Evolutionary conservation across 192 early-diverging fungal genomes (phyloP).

Genomic region (Backusella morwellensis): DNA sequence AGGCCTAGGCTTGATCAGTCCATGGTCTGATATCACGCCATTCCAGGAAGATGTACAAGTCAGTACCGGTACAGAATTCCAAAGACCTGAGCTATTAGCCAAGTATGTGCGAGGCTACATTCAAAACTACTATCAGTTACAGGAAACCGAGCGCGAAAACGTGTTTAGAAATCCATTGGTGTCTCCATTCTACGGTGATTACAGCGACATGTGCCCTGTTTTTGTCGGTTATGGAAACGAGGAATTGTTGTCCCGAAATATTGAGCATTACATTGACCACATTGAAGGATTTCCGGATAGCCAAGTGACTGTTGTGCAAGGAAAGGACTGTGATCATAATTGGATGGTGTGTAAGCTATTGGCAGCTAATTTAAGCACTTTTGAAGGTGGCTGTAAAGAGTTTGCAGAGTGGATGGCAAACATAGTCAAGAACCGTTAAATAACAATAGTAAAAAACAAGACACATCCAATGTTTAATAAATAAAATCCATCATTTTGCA

Average conservation of each 20-base stretch:
- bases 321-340: background rate
- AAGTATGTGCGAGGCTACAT: background rate
- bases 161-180: background rate
- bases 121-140: background rate
- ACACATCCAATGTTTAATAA: background rate
- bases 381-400: background rate
- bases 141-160: background rate
- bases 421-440: background rate
- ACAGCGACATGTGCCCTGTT: background rate
- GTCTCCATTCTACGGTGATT: constrained; percentile 15
- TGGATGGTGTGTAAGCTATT: background rate
- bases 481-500: background rate
- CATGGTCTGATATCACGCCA: constrained; percentile 7
- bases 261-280: background rate
- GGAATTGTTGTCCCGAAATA: background rate
- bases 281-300: background rate
- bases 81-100: background rate
- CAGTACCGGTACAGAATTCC: background rate
- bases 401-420: background rate
- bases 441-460: background rate
- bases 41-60: background rate
- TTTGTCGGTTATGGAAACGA: constrained; percentile 11
- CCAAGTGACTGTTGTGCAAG: background rate
- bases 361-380: background rate
- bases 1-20: background rate